These are phyloP conservation scores for Acer saccharum DNA, from an alignment of 345 rosid species.

Conservation along the genomic window DNA sequence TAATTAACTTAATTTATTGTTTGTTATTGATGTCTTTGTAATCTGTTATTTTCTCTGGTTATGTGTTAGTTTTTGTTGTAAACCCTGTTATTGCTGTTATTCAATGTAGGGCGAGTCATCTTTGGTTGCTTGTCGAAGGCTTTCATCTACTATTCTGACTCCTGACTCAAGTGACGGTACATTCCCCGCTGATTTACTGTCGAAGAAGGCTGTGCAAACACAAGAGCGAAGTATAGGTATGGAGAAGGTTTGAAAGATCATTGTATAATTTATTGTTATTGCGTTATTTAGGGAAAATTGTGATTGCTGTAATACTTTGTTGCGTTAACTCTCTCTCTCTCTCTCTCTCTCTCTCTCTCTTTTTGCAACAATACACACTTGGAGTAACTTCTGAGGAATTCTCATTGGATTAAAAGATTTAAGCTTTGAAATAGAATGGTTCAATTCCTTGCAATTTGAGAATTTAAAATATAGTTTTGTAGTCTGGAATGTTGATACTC, in stretches of 20 bases:
- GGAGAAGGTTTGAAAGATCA: not conserved
- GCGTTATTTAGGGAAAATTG: not conserved
- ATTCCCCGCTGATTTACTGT: constrained; percentile 69
- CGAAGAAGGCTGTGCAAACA: constrained; percentile 38
- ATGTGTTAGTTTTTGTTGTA: not conserved
- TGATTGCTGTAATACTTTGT: not conserved
- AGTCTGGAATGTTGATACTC: no score
- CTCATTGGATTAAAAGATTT: not conserved
- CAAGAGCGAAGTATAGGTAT: constrained; percentile 69
- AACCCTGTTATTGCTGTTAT: not conserved
- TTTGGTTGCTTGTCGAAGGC: constrained; percentile 42
- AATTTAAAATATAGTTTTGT: no score
- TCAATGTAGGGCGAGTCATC: constrained; percentile 44
- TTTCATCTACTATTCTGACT: constrained; percentile 58
- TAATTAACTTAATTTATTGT: not conserved
- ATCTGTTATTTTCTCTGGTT: not conserved
- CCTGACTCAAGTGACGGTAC: constrained; percentile 53
- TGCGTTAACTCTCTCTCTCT: not conserved
- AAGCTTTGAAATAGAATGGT: not conserved
- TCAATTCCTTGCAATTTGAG: not conserved
- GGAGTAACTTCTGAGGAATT: not conserved
- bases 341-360: not conserved
- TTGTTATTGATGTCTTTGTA: not conserved
- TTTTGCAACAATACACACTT: not conserved
- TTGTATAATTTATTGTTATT: not conserved